Conservation (phyloP, 805 yeast genomes). For the Yamadazyma kitorensis region DNA sequence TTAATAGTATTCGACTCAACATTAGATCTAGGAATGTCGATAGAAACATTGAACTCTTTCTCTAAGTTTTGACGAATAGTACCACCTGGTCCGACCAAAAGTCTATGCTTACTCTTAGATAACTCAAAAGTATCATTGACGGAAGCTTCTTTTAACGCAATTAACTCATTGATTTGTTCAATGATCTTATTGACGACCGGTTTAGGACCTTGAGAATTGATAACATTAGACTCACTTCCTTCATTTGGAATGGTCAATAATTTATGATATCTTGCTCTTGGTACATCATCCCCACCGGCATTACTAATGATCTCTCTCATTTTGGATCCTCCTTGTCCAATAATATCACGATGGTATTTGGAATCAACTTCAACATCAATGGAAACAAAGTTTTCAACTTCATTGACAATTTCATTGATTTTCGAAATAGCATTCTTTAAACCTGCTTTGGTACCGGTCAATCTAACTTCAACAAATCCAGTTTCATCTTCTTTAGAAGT, state of each 20-base stretch:
- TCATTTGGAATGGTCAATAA: conserved; percentile 69
- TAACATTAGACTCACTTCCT: conserved; percentile 53
- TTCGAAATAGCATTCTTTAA: conserved; percentile 68
- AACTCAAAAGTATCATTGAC: conserved; percentile 52
- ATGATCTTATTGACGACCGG: conserved; percentile 67
- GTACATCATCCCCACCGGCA: conserved; percentile 68
- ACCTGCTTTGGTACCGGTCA: conserved; percentile 75
- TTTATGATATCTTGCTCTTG: conserved; percentile 47
- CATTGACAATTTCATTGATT: conserved; percentile 61
- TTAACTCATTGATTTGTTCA: conserved; percentile 58
- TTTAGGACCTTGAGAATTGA: conserved; percentile 74
- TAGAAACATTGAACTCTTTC: conserved; percentile 58
- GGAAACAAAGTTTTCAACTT: conserved; percentile 59
- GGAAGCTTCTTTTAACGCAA: conserved; percentile 61
- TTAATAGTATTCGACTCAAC: conserved; percentile 50
- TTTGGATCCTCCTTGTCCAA: conserved; percentile 76
- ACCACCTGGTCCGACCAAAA: conserved; percentile 81
- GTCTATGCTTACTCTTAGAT: conserved; percentile 71
- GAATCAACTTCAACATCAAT: conserved; percentile 65
- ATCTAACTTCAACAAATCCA: conserved; percentile 59
- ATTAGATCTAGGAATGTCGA: conserved; percentile 65
- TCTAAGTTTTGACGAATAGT: conserved; percentile 68
- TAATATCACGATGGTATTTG: conserved; percentile 67
- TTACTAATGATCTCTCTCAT: conserved; percentile 69
- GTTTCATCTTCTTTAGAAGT: conserved; percentile 42